Base-by-base conservation (phyloP, 805 yeast species). In the Kluyveromyces lactis region DNA sequence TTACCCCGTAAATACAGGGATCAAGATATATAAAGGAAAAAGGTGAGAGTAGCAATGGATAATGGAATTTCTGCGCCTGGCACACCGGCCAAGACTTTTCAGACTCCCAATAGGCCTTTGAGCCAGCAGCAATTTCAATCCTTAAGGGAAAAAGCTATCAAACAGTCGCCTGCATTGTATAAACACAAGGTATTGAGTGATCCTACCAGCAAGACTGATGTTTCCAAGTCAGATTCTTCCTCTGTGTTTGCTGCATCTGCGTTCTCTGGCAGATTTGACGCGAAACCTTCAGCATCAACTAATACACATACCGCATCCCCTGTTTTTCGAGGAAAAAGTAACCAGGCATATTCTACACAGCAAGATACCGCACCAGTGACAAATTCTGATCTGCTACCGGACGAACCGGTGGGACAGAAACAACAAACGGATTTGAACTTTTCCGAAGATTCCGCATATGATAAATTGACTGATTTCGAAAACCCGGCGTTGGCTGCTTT, bases 401-500 rank as follows among this genome's bases (percentile, higher is more conserved):
- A 30, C 33, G 33, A 30, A 16, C 11, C 15, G 5, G 9, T 21
- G 26, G 35, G 26, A 10, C 11, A 17, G 18, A 6, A 16, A 5
- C 18, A 30, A 5, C 24, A 6, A 21, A 21, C 9, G 9, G 30
- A 27, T 6, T n/a, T 6, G 16, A 27, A 27, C 16, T 12, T 27
- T n/a, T 9, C 21, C 5, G 21, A 16, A 11, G 21, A 15, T 19
- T 9, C 16, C 8, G 29, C 37, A 11, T 4, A 4, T 10, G 19
- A 28, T 17, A 36, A 39, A 26, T 38, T 55, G 15, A 59, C 60
- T 6, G 48, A 45, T 33, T 58, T 47, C 41, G 63, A 58, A 45
- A 58, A 50, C 38, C 62, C 62, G 11, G 48, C 51, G 5, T 37
- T 62, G 18, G 33, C 43, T 5, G 51, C 52, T 33, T 48, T 66